phyloP scores from a whole-genome alignment of 108 stramenopile species.

The Fragilariopsis cylindrus region DNA sequence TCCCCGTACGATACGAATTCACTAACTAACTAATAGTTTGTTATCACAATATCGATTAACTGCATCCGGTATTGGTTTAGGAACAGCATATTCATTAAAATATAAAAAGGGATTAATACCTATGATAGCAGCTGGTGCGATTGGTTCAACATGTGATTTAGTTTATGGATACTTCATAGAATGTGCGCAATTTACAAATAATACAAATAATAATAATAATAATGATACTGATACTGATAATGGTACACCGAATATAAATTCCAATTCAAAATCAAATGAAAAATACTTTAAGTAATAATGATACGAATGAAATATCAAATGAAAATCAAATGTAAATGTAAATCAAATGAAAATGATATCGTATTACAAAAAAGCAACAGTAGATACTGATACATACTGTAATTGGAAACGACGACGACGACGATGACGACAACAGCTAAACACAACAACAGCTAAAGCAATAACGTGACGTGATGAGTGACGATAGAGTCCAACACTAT shows the following conservation, averaged over 20 bases:
- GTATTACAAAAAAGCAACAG: no score
- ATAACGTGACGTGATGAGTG: no score
- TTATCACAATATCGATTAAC: conserved; percentile 39
- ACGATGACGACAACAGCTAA: no score
- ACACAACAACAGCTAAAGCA: no score
- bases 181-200: conserved; percentile 32
- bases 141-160: conserved; percentile 44
- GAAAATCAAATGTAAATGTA: no score
- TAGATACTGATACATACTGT: no score
- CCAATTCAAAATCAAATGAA: background rate
- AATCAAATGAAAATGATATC: no score
- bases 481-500: no score
- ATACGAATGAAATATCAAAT: no score
- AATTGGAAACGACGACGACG: no score
- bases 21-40: conserved; percentile 19
- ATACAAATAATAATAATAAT: background rate
- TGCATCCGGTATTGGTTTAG: conserved; percentile 36
- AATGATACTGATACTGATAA: background rate
- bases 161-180: conserved; percentile 44
- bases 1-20: background rate
- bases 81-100: conserved; percentile 39
- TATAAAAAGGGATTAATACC: conserved; percentile 40
- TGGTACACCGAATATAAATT: background rate
- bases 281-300: no score
- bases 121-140: conserved; percentile 45